These are phyloP conservation scores for Anaeramoeba flamelloides DNA, from an alignment of 78 protist species.

Conservation along the genomic window DNA sequence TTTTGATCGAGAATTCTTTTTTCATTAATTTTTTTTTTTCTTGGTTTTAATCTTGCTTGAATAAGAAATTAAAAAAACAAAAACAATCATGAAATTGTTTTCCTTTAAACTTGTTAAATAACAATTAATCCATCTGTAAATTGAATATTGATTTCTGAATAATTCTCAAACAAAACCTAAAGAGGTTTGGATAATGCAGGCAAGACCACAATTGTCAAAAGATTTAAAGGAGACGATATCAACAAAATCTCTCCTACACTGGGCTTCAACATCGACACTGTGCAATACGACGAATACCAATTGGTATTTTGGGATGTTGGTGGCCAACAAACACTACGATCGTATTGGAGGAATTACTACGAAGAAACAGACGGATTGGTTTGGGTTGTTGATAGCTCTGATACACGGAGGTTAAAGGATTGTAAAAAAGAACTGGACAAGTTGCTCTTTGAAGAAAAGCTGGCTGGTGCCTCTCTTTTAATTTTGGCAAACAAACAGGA, in stretches of 20 bases:
- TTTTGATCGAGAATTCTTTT: not conserved
- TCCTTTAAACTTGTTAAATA: not conserved
- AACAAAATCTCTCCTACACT: conserved; percentile 74
- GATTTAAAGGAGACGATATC: conserved; percentile 74
- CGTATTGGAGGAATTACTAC: conserved; percentile 94
- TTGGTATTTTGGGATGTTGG: conserved; percentile 98
- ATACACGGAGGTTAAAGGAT: conserved; percentile 64
- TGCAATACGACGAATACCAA: conserved; percentile 50
- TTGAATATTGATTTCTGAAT: not conserved
- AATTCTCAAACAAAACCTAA: not conserved
- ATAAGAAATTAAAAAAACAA: not conserved
- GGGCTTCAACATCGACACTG: conserved; percentile 87
- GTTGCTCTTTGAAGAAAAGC: conserved; percentile 59
- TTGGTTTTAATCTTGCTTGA: not conserved
- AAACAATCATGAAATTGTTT: not conserved
- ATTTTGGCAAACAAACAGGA: conserved; percentile 95
- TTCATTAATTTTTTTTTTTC: not conserved
- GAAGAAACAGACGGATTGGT: conserved; percentile 86
- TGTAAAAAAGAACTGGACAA: conserved; percentile 42
- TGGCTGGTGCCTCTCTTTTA: conserved; percentile 88
- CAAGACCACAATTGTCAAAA: conserved; percentile 86
- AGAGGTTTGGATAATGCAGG: conserved; percentile 96
- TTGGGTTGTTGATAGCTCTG: conserved; percentile 93
- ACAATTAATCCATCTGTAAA: conserved; percentile 8
- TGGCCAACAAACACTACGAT: conserved; percentile 89